phyloP scores from a whole-genome alignment of 108 stramenopile genomes.

The Licmophora abbreviata region DNA sequence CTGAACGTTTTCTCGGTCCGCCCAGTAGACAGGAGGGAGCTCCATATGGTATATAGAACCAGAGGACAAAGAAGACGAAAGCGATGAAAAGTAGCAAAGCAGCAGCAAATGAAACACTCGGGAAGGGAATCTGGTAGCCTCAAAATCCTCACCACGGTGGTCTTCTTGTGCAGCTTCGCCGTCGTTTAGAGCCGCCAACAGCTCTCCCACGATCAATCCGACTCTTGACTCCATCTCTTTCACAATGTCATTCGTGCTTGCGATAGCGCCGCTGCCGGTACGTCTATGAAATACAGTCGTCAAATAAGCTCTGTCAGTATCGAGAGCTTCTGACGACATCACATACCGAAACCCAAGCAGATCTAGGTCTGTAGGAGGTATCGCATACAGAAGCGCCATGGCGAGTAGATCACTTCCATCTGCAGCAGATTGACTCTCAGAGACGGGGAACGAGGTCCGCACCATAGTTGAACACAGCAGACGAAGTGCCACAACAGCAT shows the following conservation, averaged over 20 bases:
- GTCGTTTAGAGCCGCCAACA: too few species aligned
- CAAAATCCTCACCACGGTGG: too few species aligned
- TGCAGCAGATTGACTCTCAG: too few species aligned
- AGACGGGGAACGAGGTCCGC: neutral
- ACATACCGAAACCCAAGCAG: constrained; percentile 18
- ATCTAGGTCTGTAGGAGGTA: constrained; percentile 30
- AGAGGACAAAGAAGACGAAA: too few species aligned
- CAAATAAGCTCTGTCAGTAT: neutral
- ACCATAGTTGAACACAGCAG: constrained; percentile 7
- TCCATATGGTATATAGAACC: too few species aligned
- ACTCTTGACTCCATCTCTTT: too few species aligned
- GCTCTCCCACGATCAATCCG: too few species aligned
- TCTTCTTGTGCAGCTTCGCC: too few species aligned
- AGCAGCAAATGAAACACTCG: constrained; percentile 20
- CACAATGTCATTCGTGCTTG: too few species aligned
- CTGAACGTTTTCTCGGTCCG: constrained; percentile 8
- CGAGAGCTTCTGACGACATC: neutral
- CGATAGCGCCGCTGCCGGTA: too few species aligned
- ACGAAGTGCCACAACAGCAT: constrained; percentile 10
- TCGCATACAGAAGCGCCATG: constrained; percentile 30
- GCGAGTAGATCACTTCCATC: constrained; percentile 9
- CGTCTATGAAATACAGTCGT: neutral
- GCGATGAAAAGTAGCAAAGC: constrained; percentile 11
- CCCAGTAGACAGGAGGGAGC: too few species aligned
- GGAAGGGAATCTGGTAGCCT: constrained; percentile 2